phyloP scores from a whole-genome alignment of 768 basidiomycete genomes.

The Russula compacta region DNA sequence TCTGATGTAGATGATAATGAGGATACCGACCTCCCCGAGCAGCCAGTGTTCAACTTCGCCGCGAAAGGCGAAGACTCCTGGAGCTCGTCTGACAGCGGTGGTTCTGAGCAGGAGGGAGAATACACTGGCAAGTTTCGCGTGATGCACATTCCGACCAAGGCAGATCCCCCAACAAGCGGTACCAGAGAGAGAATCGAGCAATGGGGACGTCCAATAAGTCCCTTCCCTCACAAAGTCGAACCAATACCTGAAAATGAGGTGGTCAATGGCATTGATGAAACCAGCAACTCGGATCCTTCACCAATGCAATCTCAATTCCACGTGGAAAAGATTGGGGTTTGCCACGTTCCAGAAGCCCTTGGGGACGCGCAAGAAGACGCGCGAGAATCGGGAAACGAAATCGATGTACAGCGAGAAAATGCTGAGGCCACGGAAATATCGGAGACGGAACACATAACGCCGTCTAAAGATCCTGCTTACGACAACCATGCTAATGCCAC shows the following conservation, averaged over 20 bases:
- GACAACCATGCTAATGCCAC: not conserved
- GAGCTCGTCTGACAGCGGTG: constrained; percentile 22
- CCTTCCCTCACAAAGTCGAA: constrained; percentile 37
- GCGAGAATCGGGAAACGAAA: not conserved
- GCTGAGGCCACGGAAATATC: not conserved
- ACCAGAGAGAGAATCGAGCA: constrained; percentile 41
- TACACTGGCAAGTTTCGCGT: constrained; percentile 59
- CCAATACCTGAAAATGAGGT: constrained; percentile 24
- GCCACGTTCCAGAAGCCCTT: not conserved
- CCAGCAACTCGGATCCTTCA: constrained; percentile 4
- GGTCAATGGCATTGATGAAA: constrained; percentile 21
- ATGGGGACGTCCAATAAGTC: constrained; percentile 67
- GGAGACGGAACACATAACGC: not conserved
- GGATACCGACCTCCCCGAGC: constrained; percentile 11
- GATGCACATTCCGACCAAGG: constrained; percentile 50
- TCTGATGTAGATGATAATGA: constrained; percentile 19
- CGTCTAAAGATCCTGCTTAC: not conserved
- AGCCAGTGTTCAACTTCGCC: constrained; percentile 22
- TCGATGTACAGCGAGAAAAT: not conserved
- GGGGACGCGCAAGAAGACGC: not conserved
- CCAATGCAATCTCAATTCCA: not conserved
- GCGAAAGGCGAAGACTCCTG: constrained; percentile 2
- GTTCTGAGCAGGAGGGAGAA: constrained; percentile 43
- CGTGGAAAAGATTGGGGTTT: not conserved
- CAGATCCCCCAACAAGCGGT: constrained; percentile 52